A percentile compares a stretch with the other conserved stretches of the same genome.
These are phyloP conservation scores for Albugo laibachii DNA, from an alignment of 352 stramenopile species.

Conservation along the genomic window DNA sequence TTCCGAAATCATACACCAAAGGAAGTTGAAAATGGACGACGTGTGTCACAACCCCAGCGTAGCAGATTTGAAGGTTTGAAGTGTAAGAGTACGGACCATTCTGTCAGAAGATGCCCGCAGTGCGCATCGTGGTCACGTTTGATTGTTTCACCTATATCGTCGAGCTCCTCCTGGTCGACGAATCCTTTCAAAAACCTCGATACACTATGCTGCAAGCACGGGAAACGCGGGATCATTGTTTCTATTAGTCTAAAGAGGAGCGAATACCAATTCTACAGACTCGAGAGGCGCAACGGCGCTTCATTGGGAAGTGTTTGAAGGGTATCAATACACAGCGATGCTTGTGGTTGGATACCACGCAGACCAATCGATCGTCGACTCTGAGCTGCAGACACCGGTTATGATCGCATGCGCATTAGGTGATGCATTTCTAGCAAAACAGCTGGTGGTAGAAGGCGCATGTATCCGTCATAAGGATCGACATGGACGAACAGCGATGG, in stretches of 20 bases:
- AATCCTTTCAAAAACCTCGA: too few relatives aligned
- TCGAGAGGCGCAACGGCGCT: constrained; percentile 43
- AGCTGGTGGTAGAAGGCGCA: constrained; percentile 63
- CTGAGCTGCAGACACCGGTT: constrained; percentile 50
- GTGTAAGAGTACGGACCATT: too few relatives aligned
- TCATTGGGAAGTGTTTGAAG: constrained; percentile 71
- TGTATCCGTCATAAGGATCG: constrained; percentile 39
- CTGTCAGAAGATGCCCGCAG: too few relatives aligned
- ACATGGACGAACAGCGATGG: constrained; percentile 45
- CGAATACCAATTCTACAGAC: constrained; percentile 51
- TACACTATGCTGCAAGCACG: constrained; percentile 65
- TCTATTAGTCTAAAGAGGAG: constrained; percentile 28
- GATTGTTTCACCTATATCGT: too few relatives aligned
- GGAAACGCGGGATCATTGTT: constrained; percentile 56
- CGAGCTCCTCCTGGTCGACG: too few relatives aligned
- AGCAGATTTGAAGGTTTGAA: too few relatives aligned
- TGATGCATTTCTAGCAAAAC: constrained; percentile 62
- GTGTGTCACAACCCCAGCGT: too few relatives aligned
- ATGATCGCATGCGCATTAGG: constrained; percentile 70
- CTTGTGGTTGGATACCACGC: constrained; percentile 27
- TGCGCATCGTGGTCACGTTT: too few relatives aligned
- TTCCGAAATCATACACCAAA: too few relatives aligned
- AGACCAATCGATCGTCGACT: constrained; percentile 28
- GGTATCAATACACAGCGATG: constrained; percentile 69
- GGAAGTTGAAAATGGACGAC: too few relatives aligned